phyloP scores from a whole-genome alignment of 768 basidiomycete species.

The Psilocybe azurescens region DNA sequence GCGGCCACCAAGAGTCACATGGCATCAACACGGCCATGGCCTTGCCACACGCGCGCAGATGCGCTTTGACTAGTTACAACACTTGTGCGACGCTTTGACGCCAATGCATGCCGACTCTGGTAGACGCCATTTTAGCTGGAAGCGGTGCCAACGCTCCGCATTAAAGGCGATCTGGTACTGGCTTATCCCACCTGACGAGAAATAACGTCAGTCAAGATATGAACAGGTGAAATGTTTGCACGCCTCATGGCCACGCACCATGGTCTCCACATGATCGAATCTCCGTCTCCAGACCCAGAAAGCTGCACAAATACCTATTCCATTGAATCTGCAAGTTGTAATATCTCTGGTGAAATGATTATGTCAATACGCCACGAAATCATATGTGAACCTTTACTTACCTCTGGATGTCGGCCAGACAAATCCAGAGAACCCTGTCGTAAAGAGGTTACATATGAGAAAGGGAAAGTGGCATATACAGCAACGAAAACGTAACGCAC shows the following conservation, averaged over 20 bases:
- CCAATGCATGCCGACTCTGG: conserved; percentile 23
- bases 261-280: conserved; percentile 1
- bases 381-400: conserved; percentile 5
- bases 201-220: neutral
- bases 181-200: neutral
- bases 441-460: neutral
- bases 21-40: too few species aligned
- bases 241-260: neutral
- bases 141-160: too few species aligned
- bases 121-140: conserved; percentile 27
- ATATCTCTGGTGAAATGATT: conserved; percentile 22
- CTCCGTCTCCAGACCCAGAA: conserved; percentile 21
- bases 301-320: conserved; percentile 25
- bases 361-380: neutral
- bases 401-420: conserved; percentile 29
- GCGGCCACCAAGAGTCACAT: too few species aligned
- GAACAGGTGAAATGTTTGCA: neutral
- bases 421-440: conserved; percentile 28
- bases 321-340: conserved; percentile 27
- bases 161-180: conserved; percentile 15
- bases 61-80: too few species aligned
- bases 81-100: too few species aligned
- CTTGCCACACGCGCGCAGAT: too few species aligned
- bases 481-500: conserved; percentile 12
- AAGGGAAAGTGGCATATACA: neutral